Conservation (phyloP, 2,329 filamentous ascomycete species). For the Gyromitra esculenta region DNA sequence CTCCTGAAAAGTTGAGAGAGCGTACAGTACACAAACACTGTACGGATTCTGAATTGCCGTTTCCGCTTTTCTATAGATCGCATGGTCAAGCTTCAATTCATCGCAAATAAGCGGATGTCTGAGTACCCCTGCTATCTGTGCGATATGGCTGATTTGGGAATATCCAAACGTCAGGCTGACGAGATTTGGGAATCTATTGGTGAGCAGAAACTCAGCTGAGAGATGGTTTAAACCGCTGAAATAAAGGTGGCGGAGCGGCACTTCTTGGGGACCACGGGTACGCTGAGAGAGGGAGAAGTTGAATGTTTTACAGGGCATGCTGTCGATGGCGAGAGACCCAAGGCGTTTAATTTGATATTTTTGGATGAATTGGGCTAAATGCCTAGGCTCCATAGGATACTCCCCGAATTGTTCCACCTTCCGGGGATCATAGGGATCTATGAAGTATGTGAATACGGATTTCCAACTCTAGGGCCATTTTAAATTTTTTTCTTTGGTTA, state of each 20-base stretch:
- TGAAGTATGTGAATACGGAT: constrained; percentile 29
- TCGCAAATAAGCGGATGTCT: constrained; percentile 29
- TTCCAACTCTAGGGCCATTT: constrained; percentile 18
- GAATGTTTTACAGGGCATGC: constrained; percentile 20
- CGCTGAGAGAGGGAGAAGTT: constrained; percentile 31
- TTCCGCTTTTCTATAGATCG: constrained; percentile 8
- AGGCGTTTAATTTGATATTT: constrained; percentile 22
- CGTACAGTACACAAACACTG: constrained; percentile 17
- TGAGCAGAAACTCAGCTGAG: constrained; percentile 34
- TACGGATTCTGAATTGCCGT: neutral
- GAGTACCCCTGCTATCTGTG: constrained; percentile 21
- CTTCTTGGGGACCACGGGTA: constrained; percentile 18
- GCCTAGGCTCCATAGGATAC: constrained; percentile 19
- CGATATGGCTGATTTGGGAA: constrained; percentile 22
- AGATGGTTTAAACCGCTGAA: constrained; percentile 34
- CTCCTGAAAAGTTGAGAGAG: constrained; percentile 13
- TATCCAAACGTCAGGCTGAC: constrained; percentile 17
- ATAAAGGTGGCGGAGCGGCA: constrained; percentile 22
- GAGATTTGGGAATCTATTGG: constrained; percentile 30
- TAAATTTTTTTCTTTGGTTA: neutral
- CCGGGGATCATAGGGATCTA: constrained; percentile 19
- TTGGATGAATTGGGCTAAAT: constrained; percentile 22
- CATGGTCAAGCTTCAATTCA: constrained; percentile 27
- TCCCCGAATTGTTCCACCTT: constrained; percentile 21
- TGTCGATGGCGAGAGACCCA: constrained; percentile 27